Evolutionary conservation across 345 rosid genomes (phyloP), one percentile per base, ranked within the genome.

Genomic region (Moringa oleifera): DNA sequence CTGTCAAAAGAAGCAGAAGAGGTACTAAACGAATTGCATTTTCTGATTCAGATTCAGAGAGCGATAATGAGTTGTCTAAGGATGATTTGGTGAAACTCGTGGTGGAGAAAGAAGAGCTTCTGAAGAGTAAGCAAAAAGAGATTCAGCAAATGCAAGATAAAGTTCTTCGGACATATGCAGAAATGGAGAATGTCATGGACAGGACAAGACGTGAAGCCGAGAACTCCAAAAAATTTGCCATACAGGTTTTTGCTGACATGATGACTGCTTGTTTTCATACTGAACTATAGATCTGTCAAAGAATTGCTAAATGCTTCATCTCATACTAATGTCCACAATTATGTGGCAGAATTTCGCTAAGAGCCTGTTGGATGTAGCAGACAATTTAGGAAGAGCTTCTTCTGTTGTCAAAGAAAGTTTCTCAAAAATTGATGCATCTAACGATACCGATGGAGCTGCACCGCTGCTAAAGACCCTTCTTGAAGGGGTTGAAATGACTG

Each of bases 401-500:
- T 77, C 85, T 9, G 93, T 88, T 80, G 95, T 82, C 63, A 90
- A 90, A 73, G 87, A 68, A 25, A 82, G 92, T 59, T 94, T 83
- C 58, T 60, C 86, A 4, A 89, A 91, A 76, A 62, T 90, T 2
- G 91, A 88, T 50, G 54, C 79, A 20, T 85, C 96, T 51, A 68
- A 73, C 37, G 95, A 86, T 67, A 50, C 83, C 10, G 59, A 68
- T 18, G 87, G 90, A 55, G 95, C 92, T 55, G 80, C 71, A 51
- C 84, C 86, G 28, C 81, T 90, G 24, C 74, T 94, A 31, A 83
- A 83, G 71, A 88, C 84, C 8, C 95, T 94, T 67, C 72, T 91
- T 41, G 95, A 87, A 74, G 97, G 99, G 51, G 99, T 94, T 72
- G 96, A 88, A 66, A 94, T 90, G 99, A 94, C 99, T 15, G 99